These are phyloP conservation scores for Vigna nakashimae DNA, from an alignment of 306 rosid genomes.

Conservation along the genomic window DNA sequence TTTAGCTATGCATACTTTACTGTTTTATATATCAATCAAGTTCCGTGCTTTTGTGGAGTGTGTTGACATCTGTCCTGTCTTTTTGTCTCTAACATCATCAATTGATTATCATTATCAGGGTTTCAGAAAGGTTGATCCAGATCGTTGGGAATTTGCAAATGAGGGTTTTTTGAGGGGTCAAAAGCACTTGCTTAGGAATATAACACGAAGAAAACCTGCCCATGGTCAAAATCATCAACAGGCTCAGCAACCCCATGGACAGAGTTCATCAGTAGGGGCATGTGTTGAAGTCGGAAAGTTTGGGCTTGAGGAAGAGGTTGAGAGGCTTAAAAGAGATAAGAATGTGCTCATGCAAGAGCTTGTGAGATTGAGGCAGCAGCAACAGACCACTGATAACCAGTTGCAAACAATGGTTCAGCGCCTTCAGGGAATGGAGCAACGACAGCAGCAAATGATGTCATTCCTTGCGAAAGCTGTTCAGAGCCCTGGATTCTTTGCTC, in stretches of 20 bases:
- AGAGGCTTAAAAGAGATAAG: constrained; percentile 95
- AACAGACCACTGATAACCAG: constrained; percentile 92
- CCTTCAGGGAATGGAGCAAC: constrained; percentile 97
- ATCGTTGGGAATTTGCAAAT: constrained; percentile 98
- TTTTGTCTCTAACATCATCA: constrained; percentile 25
- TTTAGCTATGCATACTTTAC: constrained; percentile 19
- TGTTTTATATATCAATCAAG: constrained; percentile 14
- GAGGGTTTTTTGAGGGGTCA: constrained; percentile 96
- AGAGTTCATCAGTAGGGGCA: constrained; percentile 80
- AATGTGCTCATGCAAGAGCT: constrained; percentile 98
- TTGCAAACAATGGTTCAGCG: constrained; percentile 93
- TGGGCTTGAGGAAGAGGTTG: constrained; percentile 98
- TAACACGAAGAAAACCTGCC: constrained; percentile 86
- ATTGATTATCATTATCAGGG: constrained; percentile 62
- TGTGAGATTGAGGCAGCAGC: constrained; percentile 97
- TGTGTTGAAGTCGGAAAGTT: constrained; percentile 99
- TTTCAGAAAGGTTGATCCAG: constrained; percentile 98
- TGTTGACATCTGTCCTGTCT: neutral
- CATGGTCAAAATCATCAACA: constrained; percentile 82
- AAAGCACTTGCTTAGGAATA: constrained; percentile 87
- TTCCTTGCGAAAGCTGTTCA: constrained; percentile 97
- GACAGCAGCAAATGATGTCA: constrained; percentile 99
- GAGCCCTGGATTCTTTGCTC: constrained; percentile 95
- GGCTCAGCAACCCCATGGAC: constrained; percentile 74
- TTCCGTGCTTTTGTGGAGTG: constrained; percentile 5